phyloP scores from a whole-genome alignment of 2,329 filamentous ascomycete genomes.

The Arthrobotrys pseudoclavata region DNA sequence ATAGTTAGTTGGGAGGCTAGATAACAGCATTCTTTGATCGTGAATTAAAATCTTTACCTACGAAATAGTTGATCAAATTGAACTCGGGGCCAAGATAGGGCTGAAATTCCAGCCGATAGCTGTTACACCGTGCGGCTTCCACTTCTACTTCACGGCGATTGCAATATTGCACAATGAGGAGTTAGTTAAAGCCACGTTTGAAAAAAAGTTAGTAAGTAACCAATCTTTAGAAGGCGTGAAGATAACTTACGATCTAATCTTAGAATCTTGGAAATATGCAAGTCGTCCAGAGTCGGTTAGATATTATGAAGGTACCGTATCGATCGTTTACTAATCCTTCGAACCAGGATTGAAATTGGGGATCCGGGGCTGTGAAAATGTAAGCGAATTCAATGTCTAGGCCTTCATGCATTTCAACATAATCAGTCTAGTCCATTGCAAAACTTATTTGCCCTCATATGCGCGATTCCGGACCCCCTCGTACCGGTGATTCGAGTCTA shows the following conservation, averaged over 20 bases:
- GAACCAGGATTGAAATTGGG: background rate
- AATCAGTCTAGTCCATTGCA: background rate
- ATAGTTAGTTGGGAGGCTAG: no score
- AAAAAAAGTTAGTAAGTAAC: background rate
- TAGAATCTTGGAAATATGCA: background rate
- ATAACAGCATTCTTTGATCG: no score
- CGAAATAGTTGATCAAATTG: no score
- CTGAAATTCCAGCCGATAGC: slow-evolving; percentile 5
- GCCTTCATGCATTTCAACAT: background rate
- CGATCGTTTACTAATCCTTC: slow-evolving; percentile 7
- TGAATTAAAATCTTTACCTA: no score
- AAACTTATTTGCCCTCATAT: no score
- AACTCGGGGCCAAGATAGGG: slow-evolving; percentile 16
- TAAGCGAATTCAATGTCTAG: background rate
- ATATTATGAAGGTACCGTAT: background rate
- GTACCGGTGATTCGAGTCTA: background rate
- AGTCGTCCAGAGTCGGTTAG: background rate
- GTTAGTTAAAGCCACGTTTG: background rate
- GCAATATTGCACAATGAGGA: background rate
- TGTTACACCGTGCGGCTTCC: slow-evolving; percentile 2
- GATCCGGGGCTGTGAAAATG: background rate
- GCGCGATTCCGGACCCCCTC: no score
- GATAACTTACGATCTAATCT: background rate
- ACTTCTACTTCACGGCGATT: background rate
- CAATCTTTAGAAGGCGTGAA: background rate